phyloP scores from a whole-genome alignment of 2,329 filamentous ascomycete genomes.

The Fusarium nygamai region DNA sequence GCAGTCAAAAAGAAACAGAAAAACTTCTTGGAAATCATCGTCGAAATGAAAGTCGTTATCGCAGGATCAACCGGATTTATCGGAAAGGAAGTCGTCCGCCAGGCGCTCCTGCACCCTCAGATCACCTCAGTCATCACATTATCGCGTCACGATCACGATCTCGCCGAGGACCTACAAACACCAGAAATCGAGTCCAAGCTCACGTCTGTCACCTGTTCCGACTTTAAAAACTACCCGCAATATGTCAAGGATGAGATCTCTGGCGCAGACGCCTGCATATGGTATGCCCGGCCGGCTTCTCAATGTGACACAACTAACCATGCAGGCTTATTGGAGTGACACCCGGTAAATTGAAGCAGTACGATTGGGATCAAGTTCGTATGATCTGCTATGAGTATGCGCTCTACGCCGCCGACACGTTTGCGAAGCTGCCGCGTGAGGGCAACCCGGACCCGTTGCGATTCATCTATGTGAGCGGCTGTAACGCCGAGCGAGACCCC shows the following conservation, averaged over 20 bases:
- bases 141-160: slow-evolving; percentile 49
- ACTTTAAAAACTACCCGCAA: slow-evolving; percentile 55
- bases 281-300: slow-evolving; percentile 38
- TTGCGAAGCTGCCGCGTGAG: slow-evolving; percentile 43
- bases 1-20: neutral
- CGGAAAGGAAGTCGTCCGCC: slow-evolving; percentile 55
- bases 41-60: slow-evolving; percentile 55
- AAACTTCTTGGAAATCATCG: no score
- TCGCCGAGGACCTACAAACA: slow-evolving; percentile 35
- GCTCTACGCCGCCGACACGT: slow-evolving; percentile 46
- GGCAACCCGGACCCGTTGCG: slow-evolving; percentile 49
- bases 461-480: slow-evolving; percentile 62
- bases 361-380: slow-evolving; percentile 49
- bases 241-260: slow-evolving; percentile 51
- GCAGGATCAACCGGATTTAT: slow-evolving; percentile 56
- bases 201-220: slow-evolving; percentile 50
- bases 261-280: slow-evolving; percentile 56
- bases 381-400: slow-evolving; percentile 53
- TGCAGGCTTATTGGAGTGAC: slow-evolving; percentile 52
- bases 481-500: slow-evolving; percentile 55
- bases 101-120: slow-evolving; percentile 49
- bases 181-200: slow-evolving; percentile 49
- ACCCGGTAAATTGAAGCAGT: slow-evolving; percentile 45
- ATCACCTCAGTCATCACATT: slow-evolving; percentile 55
- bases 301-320: neutral